These are phyloP conservation scores for Nakazawaea peltata DNA, from an alignment of 805 yeast species.

Conservation along the genomic window DNA sequence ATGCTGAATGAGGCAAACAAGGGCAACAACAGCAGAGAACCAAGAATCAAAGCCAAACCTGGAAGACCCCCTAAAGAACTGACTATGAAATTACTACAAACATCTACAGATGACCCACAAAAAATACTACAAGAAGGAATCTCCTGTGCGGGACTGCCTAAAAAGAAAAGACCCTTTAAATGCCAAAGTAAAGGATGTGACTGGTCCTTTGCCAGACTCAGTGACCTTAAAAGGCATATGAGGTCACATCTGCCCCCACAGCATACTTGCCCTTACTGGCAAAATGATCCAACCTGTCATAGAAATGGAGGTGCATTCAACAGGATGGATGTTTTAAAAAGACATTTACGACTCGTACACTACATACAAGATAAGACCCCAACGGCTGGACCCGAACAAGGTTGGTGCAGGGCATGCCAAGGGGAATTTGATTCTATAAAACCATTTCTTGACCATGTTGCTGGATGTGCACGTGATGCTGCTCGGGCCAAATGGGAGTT, in stretches of 20 bases:
- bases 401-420: conserved; percentile 63
- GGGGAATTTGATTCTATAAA: conserved; percentile 45
- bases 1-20: too few species aligned
- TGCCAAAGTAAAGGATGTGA: conserved; percentile 27
- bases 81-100: too few species aligned
- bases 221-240: conserved; percentile 61
- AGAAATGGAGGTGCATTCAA: conserved; percentile 71
- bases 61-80: too few species aligned
- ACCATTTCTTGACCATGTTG: conserved; percentile 56
- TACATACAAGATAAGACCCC: conserved; percentile 36
- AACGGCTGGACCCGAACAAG: conserved; percentile 23
- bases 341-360: conserved; percentile 67
- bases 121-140: too few species aligned
- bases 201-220: conserved; percentile 65
- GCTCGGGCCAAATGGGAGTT: too few species aligned
- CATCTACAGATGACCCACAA: too few species aligned
- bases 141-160: too few species aligned
- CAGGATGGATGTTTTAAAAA: conserved; percentile 64
- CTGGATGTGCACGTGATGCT: conserved; percentile 54
- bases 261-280: conserved; percentile 70
- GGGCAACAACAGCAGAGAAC: too few species aligned
- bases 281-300: conserved; percentile 62
- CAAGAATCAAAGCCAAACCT: too few species aligned
- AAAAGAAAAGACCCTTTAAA: conserved; percentile 4
- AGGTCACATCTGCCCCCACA: conserved; percentile 61